Evolutionary conservation across 768 basidiomycete species (phyloP), one percentile per base, ranked within the genome.

Genomic region (Agrocybe chaxingu): DNA sequence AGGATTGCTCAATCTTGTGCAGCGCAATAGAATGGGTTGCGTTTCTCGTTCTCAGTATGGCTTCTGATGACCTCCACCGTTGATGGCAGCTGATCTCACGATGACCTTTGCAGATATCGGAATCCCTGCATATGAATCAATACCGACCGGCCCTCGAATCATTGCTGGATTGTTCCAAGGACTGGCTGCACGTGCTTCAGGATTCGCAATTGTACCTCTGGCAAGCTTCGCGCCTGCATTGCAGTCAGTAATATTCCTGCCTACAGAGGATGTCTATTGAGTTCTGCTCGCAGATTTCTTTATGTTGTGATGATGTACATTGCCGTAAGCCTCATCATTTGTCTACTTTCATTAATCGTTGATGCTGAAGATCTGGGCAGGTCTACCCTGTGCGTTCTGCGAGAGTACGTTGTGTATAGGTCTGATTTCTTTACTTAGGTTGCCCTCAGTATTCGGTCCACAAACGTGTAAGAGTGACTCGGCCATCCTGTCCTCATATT

Each of bases 251-350:
- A 18, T 16, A 8, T 30, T 32, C 9, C 42, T 31, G 13, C 2
- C 7, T 9, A 5, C 11, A 32, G 18, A 13, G 7, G 44, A 4
- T 39, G 7, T 2, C 1, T 8, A 11, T 12, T 43, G 8, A 40
- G 12, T 19, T 8, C 11, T 7, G 2, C 7, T 12, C 52, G 8
- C 43, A 84, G 82, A 54, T 83, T 89, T 36, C 62, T 89, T 1
- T 88, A 87, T 58, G 75, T 87, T 6, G 78, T 89, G 51, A 85
- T 92, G 86, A 91, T 89, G 87, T 84, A 81, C 53, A 81, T 83
- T 46, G 77, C 79, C 31, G 71, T 82, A 56, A 62, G 77, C 67
- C 45, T 39, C 54, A 53, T 33, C 45, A 2, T 40, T 18, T 8
- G 1, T 34, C 13, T 0, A 3, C 4, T 7, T 8, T 41, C 1